phyloP scores from a whole-genome alignment of 2,329 filamentous ascomycete genomes.

The Pseudogymnoascus sp. region DNA sequence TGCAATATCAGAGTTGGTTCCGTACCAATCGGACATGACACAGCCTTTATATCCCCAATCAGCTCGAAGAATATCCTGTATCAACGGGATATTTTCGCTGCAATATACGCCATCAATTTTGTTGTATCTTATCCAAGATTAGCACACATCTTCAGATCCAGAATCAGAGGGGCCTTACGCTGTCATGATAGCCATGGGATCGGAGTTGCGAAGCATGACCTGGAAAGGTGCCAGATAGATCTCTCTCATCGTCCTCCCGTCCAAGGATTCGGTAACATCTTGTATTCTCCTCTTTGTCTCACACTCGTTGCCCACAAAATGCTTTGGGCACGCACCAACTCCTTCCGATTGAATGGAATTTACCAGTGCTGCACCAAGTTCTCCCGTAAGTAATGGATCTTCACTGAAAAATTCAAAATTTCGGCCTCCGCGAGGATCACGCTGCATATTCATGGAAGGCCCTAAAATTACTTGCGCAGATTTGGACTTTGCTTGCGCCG shows the following conservation, averaged over 20 bases:
- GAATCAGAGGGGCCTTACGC: background rate
- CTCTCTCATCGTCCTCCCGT: constrained; percentile 23
- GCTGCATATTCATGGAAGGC: constrained; percentile 15
- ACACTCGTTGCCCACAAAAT: constrained; percentile 28
- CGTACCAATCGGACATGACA: constrained; percentile 31
- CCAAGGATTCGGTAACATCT: constrained; percentile 22
- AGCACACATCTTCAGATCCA: background rate
- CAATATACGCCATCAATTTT: constrained; percentile 27
- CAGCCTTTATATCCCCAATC: constrained; percentile 28
- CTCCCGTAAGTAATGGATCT: constrained; percentile 26
- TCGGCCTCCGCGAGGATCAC: constrained; percentile 24
- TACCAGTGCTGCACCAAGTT: constrained; percentile 23
- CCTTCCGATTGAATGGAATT: constrained; percentile 23
- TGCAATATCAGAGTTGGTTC: constrained; percentile 23
- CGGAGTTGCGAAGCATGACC: constrained; percentile 20
- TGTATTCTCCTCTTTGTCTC: constrained; percentile 25
- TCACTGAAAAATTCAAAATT: constrained; percentile 27
- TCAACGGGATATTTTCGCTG: constrained; percentile 22
- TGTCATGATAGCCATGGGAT: constrained; percentile 26
- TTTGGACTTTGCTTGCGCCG: constrained; percentile 24
- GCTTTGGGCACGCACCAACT: constrained; percentile 27
- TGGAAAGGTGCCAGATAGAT: constrained; percentile 25
- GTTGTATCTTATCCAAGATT: constrained; percentile 21
- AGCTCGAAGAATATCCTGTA: constrained; percentile 26
- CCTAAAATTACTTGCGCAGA: constrained; percentile 16